These are phyloP conservation scores for Candida hungchunana DNA, from an alignment of 805 yeast genomes.

Conservation along the genomic window DNA sequence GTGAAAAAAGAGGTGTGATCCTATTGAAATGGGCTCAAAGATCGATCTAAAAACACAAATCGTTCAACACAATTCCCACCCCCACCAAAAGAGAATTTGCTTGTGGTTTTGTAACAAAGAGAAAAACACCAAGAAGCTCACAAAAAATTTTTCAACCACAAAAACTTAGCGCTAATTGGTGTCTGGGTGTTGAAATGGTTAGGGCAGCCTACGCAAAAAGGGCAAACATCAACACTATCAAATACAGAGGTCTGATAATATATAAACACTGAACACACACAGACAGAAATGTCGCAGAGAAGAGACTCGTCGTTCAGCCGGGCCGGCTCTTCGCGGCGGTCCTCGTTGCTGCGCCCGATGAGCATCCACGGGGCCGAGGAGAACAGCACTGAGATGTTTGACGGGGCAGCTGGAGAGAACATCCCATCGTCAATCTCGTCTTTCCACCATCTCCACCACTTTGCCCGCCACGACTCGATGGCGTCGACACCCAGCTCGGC, in stretches of 20 bases:
- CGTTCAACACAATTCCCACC: too few species aligned
- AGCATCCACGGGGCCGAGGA: slow-evolving; percentile 56
- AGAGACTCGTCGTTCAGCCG: slow-evolving; percentile 1
- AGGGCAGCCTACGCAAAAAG: slow-evolving; percentile 3
- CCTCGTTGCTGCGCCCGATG: slow-evolving; percentile 22
- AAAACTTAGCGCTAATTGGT: slow-evolving; percentile 1
- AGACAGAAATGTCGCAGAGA: not conserved
- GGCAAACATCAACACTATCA: not conserved
- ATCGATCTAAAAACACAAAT: too few species aligned
- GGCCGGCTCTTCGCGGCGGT: slow-evolving; percentile 8
- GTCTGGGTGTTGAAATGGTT: slow-evolving; percentile 6
- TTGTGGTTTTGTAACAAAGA: too few species aligned
- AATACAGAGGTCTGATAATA: too few species aligned
- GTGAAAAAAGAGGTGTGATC: too few species aligned
- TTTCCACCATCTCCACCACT: slow-evolving; percentile 64
- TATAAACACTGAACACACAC: too few species aligned
- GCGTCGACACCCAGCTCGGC: slow-evolving; percentile 21
- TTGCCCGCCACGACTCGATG: slow-evolving; percentile 5
- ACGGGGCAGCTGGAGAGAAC: slow-evolving; percentile 73
- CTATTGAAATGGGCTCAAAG: too few species aligned
- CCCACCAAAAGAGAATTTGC: too few species aligned
- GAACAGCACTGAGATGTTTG: slow-evolving; percentile 65
- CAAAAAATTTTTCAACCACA: not conserved
- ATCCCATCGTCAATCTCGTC: slow-evolving; percentile 77
- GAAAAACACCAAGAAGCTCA: not conserved